These are phyloP conservation scores for Brettanomyces nanus DNA, from an alignment of 805 yeast genomes.

Conservation along the genomic window DNA sequence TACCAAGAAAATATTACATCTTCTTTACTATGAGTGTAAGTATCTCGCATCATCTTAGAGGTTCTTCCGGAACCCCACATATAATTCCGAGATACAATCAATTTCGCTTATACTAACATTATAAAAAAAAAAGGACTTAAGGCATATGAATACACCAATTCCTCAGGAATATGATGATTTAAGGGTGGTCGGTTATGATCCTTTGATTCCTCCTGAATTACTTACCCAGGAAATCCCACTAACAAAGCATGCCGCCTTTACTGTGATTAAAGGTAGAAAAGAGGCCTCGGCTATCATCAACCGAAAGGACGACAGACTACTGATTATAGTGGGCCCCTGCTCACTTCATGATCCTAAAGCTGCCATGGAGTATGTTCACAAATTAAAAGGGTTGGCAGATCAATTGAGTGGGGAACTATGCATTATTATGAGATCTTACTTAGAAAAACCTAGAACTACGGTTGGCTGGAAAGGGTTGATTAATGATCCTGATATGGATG, in stretches of 20 bases:
- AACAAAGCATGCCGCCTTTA: conserved; percentile 40
- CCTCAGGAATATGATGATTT: conserved; percentile 70
- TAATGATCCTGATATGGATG: conserved; percentile 93
- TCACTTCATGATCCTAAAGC: conserved; percentile 88
- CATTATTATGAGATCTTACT: conserved; percentile 92
- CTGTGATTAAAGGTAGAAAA: conserved; percentile 70
- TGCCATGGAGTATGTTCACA: conserved; percentile 79
- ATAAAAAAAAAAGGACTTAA: too few species aligned
- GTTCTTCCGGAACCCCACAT: not conserved
- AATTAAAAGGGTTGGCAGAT: conserved; percentile 57
- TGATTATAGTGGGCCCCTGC: conserved; percentile 94
- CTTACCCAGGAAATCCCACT: conserved; percentile 81
- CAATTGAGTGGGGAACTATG: conserved; percentile 71
- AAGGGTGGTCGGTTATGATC: conserved; percentile 83
- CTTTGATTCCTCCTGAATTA: conserved; percentile 86
- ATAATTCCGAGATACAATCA: too few species aligned
- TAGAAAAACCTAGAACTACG: conserved; percentile 97
- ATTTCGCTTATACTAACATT: too few species aligned
- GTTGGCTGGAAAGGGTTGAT: conserved; percentile 99
- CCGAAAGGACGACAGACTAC: conserved; percentile 72
- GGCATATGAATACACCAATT: conserved; percentile 42
- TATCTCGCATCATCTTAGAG: not conserved
- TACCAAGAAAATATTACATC: too few species aligned
- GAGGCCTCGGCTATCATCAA: conserved; percentile 68
- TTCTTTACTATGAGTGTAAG: not conserved